phyloP scores from a whole-genome alignment of 2,329 filamentous ascomycete species.

The Aspergillus uvarum region DNA sequence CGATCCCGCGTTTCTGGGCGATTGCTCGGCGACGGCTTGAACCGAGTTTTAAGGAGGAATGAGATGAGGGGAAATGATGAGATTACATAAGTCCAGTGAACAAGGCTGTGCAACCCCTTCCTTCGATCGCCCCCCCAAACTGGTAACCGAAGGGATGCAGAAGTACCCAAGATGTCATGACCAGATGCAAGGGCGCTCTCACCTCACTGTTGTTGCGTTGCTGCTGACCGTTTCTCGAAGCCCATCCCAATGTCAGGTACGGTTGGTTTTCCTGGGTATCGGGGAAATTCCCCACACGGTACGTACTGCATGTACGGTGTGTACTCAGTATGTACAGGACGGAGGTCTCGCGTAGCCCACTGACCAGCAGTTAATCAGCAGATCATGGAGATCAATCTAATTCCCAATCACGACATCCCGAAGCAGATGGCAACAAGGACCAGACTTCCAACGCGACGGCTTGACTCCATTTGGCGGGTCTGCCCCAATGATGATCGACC shows the following conservation, averaged over 20 bases:
- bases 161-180: conserved; percentile 1
- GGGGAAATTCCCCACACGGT: background rate
- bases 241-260: background rate
- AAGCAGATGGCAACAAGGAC: conserved; percentile 5
- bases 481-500: conserved; percentile 2
- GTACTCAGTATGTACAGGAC: too few species aligned
- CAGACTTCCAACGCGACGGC: conserved; percentile 4
- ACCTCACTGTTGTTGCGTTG: background rate
- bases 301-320: background rate
- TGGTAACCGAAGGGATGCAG: background rate
- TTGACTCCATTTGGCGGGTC: background rate
- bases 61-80: background rate
- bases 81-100: conserved; percentile 1
- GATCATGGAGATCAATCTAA: conserved; percentile 4
- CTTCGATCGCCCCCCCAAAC: background rate
- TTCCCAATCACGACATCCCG: conserved; percentile 10
- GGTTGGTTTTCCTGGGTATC: background rate
- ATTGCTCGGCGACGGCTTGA: background rate
- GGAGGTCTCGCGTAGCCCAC: too few species aligned
- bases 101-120: background rate
- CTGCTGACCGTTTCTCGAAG: background rate
- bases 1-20: background rate
- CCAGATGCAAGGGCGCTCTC: background rate
- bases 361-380: conserved; percentile 1
- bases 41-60: background rate